Evolutionary conservation across 805 yeast species (phyloP).

Genomic region (Metschnikowia koreensis): DNA sequence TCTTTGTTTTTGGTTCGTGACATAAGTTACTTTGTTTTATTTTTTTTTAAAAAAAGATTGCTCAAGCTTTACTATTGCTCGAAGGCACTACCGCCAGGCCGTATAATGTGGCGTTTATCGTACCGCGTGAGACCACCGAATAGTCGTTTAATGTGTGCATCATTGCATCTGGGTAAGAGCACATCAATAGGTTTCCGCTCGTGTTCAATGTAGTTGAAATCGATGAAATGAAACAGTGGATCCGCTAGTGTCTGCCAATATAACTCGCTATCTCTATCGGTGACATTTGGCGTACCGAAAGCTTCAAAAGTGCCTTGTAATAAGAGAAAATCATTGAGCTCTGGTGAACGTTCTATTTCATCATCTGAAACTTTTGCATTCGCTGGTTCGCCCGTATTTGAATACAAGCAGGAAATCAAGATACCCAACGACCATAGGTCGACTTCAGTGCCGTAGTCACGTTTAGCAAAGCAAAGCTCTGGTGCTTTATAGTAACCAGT

Average conservation of each 20-base stretch:
- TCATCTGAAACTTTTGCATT: constrained; percentile 35
- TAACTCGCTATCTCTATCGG: constrained; percentile 14
- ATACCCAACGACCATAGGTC: constrained; percentile 78
- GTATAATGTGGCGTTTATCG: neutral
- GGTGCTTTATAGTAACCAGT: constrained; percentile 74
- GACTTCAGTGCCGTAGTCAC: constrained; percentile 50
- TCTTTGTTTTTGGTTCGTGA: no score
- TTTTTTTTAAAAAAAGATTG: neutral
- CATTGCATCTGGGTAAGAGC: constrained; percentile 37
- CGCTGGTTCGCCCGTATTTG: constrained; percentile 27
- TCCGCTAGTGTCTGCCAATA: constrained; percentile 39
- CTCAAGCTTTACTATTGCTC: neutral
- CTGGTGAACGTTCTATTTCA: constrained; percentile 25
- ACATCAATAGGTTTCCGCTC: constrained; percentile 17
- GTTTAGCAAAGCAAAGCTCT: constrained; percentile 63
- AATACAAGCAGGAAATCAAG: constrained; percentile 51
- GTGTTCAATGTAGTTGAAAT: constrained; percentile 22
- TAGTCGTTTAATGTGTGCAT: constrained; percentile 8
- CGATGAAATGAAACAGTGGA: constrained; percentile 28
- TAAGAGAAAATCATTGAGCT: constrained; percentile 55
- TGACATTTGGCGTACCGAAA: constrained; percentile 62
- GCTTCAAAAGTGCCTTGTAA: constrained; percentile 50
- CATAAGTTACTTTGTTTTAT: neutral
- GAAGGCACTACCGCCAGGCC: neutral
- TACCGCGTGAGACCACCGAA: constrained; percentile 16